Percentiles rank a stretch among this genome's conserved stretches.
These are phyloP conservation scores for Scutellaria galericulata DNA, from an alignment of 257 asterid species.

Conservation along the genomic window DNA sequence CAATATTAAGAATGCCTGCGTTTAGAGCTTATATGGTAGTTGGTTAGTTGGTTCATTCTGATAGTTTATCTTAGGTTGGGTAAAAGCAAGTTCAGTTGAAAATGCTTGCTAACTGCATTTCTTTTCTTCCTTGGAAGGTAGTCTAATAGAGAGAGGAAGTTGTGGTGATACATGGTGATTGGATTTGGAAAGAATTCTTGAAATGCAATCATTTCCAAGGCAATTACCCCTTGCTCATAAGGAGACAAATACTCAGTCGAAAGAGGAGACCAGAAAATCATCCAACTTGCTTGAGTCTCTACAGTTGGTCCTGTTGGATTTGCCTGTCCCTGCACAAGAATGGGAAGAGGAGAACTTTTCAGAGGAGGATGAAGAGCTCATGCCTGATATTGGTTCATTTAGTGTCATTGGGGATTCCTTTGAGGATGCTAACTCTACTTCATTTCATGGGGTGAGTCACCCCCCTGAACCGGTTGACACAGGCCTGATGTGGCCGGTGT, in stretches of 20 bases:
- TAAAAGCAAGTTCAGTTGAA: constrained; percentile 9
- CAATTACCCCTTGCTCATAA: constrained; percentile 43
- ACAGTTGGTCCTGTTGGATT: constrained; percentile 45
- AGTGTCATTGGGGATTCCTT: constrained; percentile 52
- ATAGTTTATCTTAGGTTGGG: constrained; percentile 11
- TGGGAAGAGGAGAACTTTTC: constrained; percentile 51
- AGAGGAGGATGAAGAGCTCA: constrained; percentile 51
- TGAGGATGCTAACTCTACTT: constrained; percentile 66
- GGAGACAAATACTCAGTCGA: constrained; percentile 36
- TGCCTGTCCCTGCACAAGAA: constrained; percentile 41
- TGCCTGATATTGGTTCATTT: constrained; percentile 48
- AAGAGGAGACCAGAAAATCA: constrained; percentile 42
- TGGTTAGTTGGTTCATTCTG: neutral
- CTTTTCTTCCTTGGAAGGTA: constrained; percentile 30
- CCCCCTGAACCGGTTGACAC: constrained; percentile 78
- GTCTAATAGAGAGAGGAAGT: constrained; percentile 21
- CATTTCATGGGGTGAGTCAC: constrained; percentile 84
- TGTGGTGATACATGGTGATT: constrained; percentile 53
- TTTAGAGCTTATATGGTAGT: constrained; percentile 7
- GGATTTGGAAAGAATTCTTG: constrained; percentile 56
- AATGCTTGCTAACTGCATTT: constrained; percentile 17
- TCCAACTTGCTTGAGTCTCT: constrained; percentile 35
- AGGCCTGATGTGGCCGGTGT: constrained; percentile 70
- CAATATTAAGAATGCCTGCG: neutral
- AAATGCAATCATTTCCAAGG: constrained; percentile 48